phyloP scores from a whole-genome alignment of 1,284 basidiomycete genomes.

The Entoloma clypeatum region DNA sequence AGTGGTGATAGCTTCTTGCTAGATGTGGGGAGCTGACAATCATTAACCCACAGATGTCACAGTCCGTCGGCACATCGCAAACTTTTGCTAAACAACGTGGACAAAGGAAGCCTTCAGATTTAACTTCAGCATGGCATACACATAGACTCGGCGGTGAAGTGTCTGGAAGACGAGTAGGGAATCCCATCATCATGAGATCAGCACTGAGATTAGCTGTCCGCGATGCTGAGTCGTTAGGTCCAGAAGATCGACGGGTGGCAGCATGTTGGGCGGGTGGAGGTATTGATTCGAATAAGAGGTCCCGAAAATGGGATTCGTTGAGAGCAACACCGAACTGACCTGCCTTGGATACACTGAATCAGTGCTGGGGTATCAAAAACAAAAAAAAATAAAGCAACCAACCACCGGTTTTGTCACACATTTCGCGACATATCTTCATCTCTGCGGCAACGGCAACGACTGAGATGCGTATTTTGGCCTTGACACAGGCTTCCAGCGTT shows the following conservation, averaged over 20 bases:
- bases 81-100: constrained; percentile 90
- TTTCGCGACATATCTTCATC: constrained; percentile 94
- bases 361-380: not conserved
- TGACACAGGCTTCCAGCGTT: constrained; percentile 78
- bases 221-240: constrained; percentile 35
- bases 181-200: constrained; percentile 99
- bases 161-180: constrained; percentile 87
- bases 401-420: constrained; percentile 89
- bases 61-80: constrained; percentile 98
- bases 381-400: constrained; percentile 24
- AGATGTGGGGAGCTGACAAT: constrained; percentile 97
- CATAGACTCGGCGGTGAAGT: constrained; percentile 82
- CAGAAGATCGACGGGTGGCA: constrained; percentile 44
- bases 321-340: constrained; percentile 93
- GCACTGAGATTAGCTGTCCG: constrained; percentile 58
- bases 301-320: constrained; percentile 96
- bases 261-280: constrained; percentile 87
- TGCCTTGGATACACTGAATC: constrained; percentile 34
- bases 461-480: constrained; percentile 84
- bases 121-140: constrained; percentile 89
- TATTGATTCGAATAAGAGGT: constrained; percentile 93
- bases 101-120: constrained; percentile 90
- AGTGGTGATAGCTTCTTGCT: constrained; percentile 90
- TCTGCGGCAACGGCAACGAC: constrained; percentile 93
- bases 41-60: constrained; percentile 95